phyloP scores from a whole-genome alignment of 768 basidiomycete genomes.

The Pulveroboletus frians region DNA sequence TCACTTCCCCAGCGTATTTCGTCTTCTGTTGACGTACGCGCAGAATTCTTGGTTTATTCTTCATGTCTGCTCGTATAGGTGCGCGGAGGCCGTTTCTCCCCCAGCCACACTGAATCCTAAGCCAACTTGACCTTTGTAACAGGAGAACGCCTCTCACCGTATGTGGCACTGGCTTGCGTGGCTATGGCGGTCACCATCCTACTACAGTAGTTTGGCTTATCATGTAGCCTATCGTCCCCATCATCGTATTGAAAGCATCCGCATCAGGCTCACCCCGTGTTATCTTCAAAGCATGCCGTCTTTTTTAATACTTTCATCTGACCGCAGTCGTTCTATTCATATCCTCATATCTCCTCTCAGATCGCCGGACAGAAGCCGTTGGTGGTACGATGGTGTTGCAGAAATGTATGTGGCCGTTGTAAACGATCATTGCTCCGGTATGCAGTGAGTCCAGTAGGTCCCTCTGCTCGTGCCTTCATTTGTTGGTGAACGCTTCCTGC shows the following conservation, averaged over 20 bases:
- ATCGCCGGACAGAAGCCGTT: neutral
- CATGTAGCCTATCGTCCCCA: neutral
- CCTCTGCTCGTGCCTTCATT: no score
- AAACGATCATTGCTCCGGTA: no score
- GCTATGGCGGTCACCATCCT: constrained; percentile 83
- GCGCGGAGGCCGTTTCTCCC: constrained; percentile 19
- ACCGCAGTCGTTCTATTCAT: neutral
- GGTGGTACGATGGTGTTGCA: neutral
- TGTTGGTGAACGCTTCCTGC: no score
- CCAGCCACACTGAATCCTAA: neutral
- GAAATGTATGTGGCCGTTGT: neutral
- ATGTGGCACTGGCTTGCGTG: constrained; percentile 89
- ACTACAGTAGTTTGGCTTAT: constrained; percentile 30
- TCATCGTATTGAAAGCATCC: neutral
- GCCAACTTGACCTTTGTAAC: neutral
- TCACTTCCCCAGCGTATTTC: neutral
- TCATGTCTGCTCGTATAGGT: constrained; percentile 97
- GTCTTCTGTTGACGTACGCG: neutral
- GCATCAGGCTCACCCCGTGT: neutral
- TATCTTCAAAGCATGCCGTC: neutral
- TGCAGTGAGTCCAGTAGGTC: no score
- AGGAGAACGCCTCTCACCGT: constrained; percentile 96
- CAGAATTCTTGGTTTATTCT: constrained; percentile 89
- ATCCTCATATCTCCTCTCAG: neutral
- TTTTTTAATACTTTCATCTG: neutral